A percentile compares a stretch with the other conserved stretches of the same genome.
These are phyloP conservation scores for Hortiboletus rubellus DNA, from an alignment of 1,284 basidiomycete species.

Conservation along the genomic window DNA sequence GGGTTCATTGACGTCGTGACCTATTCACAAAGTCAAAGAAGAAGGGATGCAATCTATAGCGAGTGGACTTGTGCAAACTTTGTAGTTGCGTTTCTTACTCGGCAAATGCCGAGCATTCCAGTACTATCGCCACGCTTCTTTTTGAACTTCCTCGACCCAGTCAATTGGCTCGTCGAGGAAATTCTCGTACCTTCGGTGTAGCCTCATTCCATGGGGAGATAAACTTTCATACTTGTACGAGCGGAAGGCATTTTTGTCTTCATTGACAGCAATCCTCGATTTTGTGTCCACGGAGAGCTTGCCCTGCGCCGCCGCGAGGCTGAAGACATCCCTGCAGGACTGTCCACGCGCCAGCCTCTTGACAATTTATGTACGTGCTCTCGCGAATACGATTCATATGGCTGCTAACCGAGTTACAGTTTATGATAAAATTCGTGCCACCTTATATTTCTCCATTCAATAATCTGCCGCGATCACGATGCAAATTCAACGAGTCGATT, in stretches of 20 bases:
- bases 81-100: no score
- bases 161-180: constrained; percentile 32
- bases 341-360: background rate
- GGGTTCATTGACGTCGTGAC: background rate
- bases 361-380: constrained; percentile 5
- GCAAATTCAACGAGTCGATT: background rate
- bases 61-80: no score
- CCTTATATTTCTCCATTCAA: no score
- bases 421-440: no score
- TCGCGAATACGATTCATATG: background rate
- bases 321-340: constrained; percentile 12
- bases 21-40: constrained; percentile 8
- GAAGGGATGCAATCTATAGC: background rate
- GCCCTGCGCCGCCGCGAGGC: constrained; percentile 1
- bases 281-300: background rate
- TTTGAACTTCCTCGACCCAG: constrained; percentile 19
- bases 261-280: background rate
- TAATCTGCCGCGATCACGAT: background rate
- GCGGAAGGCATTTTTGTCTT: background rate
- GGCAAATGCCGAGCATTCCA: background rate
- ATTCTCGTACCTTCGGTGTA: constrained; percentile 15
- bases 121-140: background rate
- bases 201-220: constrained; percentile 39
- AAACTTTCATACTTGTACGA: constrained; percentile 14
- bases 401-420: background rate